Evolutionary conservation across 192 early-diverging fungal species (phyloP), one percentile per base, ranked within the genome.

Genomic region (Polychytrium aggregatum): DNA sequence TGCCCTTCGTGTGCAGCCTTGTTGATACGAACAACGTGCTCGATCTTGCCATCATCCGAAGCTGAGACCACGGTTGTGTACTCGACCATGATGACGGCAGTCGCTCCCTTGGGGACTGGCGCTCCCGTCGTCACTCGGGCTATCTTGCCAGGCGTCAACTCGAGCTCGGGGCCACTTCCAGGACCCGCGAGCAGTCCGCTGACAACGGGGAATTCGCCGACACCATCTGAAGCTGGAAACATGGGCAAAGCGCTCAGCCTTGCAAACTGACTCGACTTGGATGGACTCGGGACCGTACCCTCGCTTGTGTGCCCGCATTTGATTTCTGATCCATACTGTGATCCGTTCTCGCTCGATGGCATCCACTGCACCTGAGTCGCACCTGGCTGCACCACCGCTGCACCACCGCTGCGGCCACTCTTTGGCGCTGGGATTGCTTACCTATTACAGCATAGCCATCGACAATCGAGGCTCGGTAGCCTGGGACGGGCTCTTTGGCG

Each of bases 31-130:
- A 82, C 67, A 27, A 66, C 49, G 20, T 69, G 57, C 55, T 89
- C 84, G 22, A 71, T 69, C 1, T 63, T 57, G 11, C 73, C 78
- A 37, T 82, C 78, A 27, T 53, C 62, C 1, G 68, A 71, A 0
- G 64, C 52, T 33, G 58, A 56, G n/a, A 83, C 52, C 5, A 98
- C 63, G 40, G 63, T 53, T 1, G 94, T 95, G 46, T 95, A 82
- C 56, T 98, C 94, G 16, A 95, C 83, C 94, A 98, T 98, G 13
- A 95, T 83, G n/a, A 98, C 84, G 9, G 89, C 90, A 30, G 77
- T 78, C 0, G 94, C 87, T 5, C 85, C 86, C 2, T 57, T 60
- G 1, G 91, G 92, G 4, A 98, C 49, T 26, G 84, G 75, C 0
- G 86, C 94, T 11, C 94, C 94, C 0, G 94, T 95, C 7, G 89